Percentiles rank a stretch among this genome's conserved stretches.
These are phyloP conservation scores for Starmerella floris DNA, from an alignment of 805 yeast species.

Conservation along the genomic window DNA sequence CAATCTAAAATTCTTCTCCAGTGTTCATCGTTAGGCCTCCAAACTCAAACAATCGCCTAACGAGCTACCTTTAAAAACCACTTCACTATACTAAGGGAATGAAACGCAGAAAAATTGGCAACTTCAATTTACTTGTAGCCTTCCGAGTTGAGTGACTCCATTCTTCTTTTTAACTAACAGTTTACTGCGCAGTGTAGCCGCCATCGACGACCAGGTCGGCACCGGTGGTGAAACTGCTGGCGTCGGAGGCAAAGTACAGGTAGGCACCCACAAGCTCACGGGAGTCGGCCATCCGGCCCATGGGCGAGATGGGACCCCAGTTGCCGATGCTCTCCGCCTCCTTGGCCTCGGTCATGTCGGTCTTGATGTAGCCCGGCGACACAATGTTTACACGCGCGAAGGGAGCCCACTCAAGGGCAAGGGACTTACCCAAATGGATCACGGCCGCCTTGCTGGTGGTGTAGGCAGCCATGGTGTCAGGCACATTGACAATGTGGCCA, in stretches of 20 bases:
- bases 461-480: constrained; percentile 76
- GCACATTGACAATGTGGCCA: constrained; percentile 74
- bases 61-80: no score
- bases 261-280: constrained; percentile 71
- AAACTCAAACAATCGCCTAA: no score
- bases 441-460: constrained; percentile 80
- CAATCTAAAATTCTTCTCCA: no score
- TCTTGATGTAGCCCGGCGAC: constrained; percentile 71
- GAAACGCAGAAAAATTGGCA: no score
- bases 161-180: no score
- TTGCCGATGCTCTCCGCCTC: constrained; percentile 34
- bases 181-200: constrained; percentile 40
- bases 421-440: constrained; percentile 56
- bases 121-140: background rate
- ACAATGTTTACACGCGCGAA: constrained; percentile 71
- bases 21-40: no score
- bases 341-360: constrained; percentile 45
- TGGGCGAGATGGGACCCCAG: constrained; percentile 33
- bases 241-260: constrained; percentile 67
- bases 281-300: constrained; percentile 48
- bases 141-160: no score
- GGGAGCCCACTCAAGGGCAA: constrained; percentile 79
- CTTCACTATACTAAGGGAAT: no score
- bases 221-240: constrained; percentile 69
- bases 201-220: constrained; percentile 68